Evolutionary conservation across 2,329 filamentous ascomycete species (phyloP).

Genomic region (Aspergillus sp.): DNA sequence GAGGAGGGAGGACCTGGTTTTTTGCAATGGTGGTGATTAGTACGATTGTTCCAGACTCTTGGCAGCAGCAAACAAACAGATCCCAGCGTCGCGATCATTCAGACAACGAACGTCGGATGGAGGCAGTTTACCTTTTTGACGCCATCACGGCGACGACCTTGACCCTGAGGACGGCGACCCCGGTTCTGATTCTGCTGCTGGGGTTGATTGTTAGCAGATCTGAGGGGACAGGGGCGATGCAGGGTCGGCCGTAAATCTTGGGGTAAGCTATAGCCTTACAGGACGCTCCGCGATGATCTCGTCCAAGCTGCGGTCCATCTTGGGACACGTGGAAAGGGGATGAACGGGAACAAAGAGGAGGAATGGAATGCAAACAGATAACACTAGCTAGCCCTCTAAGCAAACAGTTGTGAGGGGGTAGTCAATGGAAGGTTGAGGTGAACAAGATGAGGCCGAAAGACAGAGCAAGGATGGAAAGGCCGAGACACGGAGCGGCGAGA

Average conservation of each 20-base stretch:
- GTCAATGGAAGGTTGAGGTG: constrained; percentile 1
- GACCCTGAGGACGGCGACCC: constrained; percentile 38
- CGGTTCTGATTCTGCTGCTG: constrained; percentile 29
- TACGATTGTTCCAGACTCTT: neutral
- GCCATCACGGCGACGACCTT: constrained; percentile 69
- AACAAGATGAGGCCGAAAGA: neutral
- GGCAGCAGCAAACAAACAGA: neutral
- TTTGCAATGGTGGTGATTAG: constrained; percentile 11
- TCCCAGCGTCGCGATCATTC: neutral
- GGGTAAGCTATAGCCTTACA: constrained; percentile 39
- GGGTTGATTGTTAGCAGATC: constrained; percentile 17
- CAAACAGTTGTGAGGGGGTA: neutral
- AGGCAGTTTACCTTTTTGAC: constrained; percentile 75
- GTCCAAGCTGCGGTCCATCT: constrained; percentile 65
- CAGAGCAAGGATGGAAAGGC: neutral
- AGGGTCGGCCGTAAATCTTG: neutral
- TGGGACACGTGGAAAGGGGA: constrained; percentile 14
- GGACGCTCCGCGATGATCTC: constrained; percentile 64
- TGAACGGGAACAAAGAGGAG: neutral
- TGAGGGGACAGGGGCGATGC: neutral
- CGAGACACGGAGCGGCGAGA: neutral
- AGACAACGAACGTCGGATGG: neutral
- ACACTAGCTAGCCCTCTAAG: neutral
- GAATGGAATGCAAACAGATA: neutral
- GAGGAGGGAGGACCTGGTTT: constrained; percentile 46